Evolutionary conservation across 768 basidiomycete genomes (phyloP).

Genomic region (Rhizopogon vinicolor): DNA sequence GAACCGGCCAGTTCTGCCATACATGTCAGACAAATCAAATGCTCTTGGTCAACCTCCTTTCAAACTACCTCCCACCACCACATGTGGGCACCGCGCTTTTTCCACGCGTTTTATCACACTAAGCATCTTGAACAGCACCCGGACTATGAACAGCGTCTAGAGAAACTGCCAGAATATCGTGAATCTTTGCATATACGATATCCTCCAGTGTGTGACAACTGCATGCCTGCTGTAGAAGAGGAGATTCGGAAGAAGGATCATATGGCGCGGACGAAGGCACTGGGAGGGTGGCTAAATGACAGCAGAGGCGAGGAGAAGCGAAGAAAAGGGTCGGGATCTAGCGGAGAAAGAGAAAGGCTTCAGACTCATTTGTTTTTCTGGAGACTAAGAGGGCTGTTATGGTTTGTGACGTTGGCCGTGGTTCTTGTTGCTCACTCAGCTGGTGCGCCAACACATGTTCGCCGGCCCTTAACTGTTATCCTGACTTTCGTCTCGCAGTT

Average conservation of each 20-base stretch:
- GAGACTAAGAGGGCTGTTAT: constrained; percentile 66
- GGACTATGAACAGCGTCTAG: constrained; percentile 59
- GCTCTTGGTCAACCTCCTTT: constrained; percentile 79
- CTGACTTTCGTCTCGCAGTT: constrained; percentile 25
- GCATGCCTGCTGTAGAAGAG: constrained; percentile 76
- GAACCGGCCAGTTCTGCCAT: constrained; percentile 70
- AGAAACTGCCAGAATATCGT: constrained; percentile 65
- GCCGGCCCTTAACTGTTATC: neutral
- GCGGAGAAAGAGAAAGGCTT: constrained; percentile 38
- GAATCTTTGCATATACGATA: constrained; percentile 76
- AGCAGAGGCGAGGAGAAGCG: constrained; percentile 63
- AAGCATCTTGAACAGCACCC: constrained; percentile 52
- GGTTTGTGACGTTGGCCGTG: constrained; percentile 43
- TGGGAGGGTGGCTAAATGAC: constrained; percentile 65
- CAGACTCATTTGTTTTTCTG: constrained; percentile 55
- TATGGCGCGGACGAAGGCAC: constrained; percentile 75
- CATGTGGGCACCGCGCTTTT: constrained; percentile 44
- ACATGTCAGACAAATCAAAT: constrained; percentile 92
- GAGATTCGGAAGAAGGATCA: constrained; percentile 74
- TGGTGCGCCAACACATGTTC: constrained; percentile 24
- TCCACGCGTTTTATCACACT: constrained; percentile 3
- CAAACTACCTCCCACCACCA: constrained; percentile 83
- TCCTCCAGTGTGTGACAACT: constrained; percentile 78
- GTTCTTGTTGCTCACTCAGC: constrained; percentile 38
- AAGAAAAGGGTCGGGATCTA: constrained; percentile 39